Percentiles rank a stretch among this genome's conserved stretches.
These are phyloP conservation scores for Suillus cothurnatus DNA, from an alignment of 768 basidiomycete genomes.

Conservation along the genomic window DNA sequence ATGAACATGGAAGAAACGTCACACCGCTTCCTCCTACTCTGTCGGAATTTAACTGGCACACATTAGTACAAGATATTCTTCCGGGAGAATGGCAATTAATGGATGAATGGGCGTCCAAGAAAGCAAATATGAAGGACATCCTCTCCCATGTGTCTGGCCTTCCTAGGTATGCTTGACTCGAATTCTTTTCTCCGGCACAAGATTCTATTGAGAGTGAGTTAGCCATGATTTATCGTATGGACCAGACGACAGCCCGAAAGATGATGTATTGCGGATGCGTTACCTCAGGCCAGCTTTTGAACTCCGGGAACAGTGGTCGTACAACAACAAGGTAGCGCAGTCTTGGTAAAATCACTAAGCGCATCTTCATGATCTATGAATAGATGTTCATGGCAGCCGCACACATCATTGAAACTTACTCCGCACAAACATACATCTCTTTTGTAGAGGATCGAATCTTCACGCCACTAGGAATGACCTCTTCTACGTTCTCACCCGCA, in stretches of 20 bases:
- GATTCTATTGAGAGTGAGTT: not conserved
- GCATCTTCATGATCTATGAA: not conserved
- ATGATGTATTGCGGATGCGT: conserved; percentile 25
- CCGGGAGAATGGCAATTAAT: conserved; percentile 42
- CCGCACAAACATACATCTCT: conserved; percentile 35
- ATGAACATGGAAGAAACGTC: conserved; percentile 34
- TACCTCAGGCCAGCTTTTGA: conserved; percentile 36
- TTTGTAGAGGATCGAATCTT: conserved; percentile 48
- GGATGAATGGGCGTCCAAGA: conserved; percentile 42
- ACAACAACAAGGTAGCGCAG: conserved; percentile 39
- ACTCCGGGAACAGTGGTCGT: conserved; percentile 39
- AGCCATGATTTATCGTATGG: conserved; percentile 40
- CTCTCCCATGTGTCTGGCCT: conserved; percentile 45
- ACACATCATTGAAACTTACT: conserved; percentile 37
- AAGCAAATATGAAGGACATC: conserved; percentile 39
- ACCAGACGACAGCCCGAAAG: conserved; percentile 28
- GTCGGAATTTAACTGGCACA: conserved; percentile 37
- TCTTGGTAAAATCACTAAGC: not conserved
- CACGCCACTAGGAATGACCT: conserved; percentile 41
- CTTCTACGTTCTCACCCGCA: conserved; percentile 39
- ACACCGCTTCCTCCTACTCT: conserved; percentile 36
- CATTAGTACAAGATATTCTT: conserved; percentile 38
- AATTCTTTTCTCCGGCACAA: not conserved
- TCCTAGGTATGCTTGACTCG: conserved; percentile 26
- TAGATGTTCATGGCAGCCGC: conserved; percentile 43